Conservation (phyloP, 768 basidiomycete species). For the Coprinopsis sp. region DNA sequence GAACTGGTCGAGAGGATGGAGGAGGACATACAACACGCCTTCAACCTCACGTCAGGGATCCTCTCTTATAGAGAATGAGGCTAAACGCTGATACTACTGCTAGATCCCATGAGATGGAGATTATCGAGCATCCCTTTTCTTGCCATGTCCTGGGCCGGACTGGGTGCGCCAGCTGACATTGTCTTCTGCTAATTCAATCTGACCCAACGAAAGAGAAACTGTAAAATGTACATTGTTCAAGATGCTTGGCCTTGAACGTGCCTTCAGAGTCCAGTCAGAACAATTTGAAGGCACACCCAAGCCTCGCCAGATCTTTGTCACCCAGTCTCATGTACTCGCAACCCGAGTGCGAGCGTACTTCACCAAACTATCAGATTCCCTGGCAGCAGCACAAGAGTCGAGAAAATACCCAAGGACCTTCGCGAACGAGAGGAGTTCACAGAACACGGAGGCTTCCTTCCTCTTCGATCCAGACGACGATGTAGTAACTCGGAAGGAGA, state of each 20-base stretch:
- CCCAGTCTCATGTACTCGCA: constrained; percentile 62
- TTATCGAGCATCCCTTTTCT: constrained; percentile 54
- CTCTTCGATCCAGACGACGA: constrained; percentile 9
- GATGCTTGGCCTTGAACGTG: constrained; percentile 64
- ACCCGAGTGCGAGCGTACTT: constrained; percentile 71
- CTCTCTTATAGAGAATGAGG: not conserved
- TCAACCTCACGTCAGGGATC: constrained; percentile 39
- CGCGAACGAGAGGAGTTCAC: constrained; percentile 3
- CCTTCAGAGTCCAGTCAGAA: constrained; percentile 37
- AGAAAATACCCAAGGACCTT: constrained; percentile 6
- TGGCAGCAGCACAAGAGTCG: constrained; percentile 7
- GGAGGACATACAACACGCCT: constrained; percentile 41
- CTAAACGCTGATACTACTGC: not conserved
- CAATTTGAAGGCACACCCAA: constrained; percentile 26
- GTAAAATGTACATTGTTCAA: constrained; percentile 76
- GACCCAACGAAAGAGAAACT: constrained; percentile 49
- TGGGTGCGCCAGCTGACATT: constrained; percentile 63
- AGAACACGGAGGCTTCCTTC: not conserved
- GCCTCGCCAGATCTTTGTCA: constrained; percentile 69
- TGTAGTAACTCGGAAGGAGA: constrained; percentile 8
- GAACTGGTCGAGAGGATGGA: constrained; percentile 37
- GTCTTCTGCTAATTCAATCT: not conserved
- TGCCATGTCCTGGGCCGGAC: constrained; percentile 68
- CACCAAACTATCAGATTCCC: constrained; percentile 5
- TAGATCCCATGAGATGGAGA: constrained; percentile 46